Percentiles rank a stretch among this genome's conserved stretches.
Evolutionary conservation across 2,329 filamentous ascomycete genomes (phyloP).

Genomic region (Fusarium sp.): DNA sequence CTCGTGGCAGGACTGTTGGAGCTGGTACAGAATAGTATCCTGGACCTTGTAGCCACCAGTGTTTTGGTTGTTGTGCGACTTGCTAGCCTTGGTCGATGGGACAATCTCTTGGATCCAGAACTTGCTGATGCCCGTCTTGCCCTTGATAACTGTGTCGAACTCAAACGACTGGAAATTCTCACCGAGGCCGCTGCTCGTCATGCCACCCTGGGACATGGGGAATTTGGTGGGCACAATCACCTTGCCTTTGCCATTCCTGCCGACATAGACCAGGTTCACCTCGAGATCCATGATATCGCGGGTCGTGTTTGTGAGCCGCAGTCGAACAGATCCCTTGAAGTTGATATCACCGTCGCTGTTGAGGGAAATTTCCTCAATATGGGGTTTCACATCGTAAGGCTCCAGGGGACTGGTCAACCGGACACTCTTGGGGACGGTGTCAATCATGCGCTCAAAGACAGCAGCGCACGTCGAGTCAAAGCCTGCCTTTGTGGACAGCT

Average conservation of each 20-base stretch:
- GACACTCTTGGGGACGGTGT: slow-evolving; percentile 47
- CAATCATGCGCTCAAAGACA: slow-evolving; percentile 49
- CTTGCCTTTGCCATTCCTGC: slow-evolving; percentile 17
- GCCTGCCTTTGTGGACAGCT: slow-evolving; percentile 43
- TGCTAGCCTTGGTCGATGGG: slow-evolving; percentile 34
- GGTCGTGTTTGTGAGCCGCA: slow-evolving; percentile 25
- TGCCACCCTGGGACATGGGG: slow-evolving; percentile 18
- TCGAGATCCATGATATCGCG: slow-evolving; percentile 38
- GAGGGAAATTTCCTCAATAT: slow-evolving; percentile 42
- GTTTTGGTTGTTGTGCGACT: slow-evolving; percentile 41
- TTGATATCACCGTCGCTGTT: slow-evolving; percentile 39
- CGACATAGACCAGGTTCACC: slow-evolving; percentile 35
- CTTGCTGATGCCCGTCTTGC: slow-evolving; percentile 43
- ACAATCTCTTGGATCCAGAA: slow-evolving; percentile 45
- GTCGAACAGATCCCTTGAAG: slow-evolving; percentile 43
- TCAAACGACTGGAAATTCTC: slow-evolving; percentile 46
- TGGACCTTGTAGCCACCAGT: slow-evolving; percentile 42
- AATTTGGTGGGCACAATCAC: background rate
- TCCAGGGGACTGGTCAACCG: slow-evolving; percentile 44
- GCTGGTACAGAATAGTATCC: slow-evolving; percentile 43
- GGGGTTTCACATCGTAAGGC: slow-evolving; percentile 47
- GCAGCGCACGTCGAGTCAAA: slow-evolving; percentile 50
- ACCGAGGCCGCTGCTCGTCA: slow-evolving; percentile 29
- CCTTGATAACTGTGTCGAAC: slow-evolving; percentile 41
- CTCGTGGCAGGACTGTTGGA: slow-evolving; percentile 40